Base-by-base conservation (phyloP, 2,329 filamentous ascomycete genomes). In the Macrophomina pseudophaseolina region DNA sequence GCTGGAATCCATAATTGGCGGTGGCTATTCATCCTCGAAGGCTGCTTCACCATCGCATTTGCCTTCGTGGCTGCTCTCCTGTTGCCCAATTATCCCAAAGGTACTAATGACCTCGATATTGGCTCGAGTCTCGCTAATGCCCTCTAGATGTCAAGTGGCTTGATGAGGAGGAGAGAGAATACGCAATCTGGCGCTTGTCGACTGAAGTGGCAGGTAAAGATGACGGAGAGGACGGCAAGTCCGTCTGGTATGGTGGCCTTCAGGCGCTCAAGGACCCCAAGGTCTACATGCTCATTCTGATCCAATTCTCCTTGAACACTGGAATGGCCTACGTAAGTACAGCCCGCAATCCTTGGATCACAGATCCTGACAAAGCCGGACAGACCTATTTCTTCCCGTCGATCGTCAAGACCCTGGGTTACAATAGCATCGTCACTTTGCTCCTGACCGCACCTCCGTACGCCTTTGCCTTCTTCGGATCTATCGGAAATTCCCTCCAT, bases 271-370 rank as follows among this genome's bases (percentile, higher is more conserved):
- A 85, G 74, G 88, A 90, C 68, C 16, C 78, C 69, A 89, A 89
- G 79, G 86, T 88, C 68, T 90, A 88, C 71, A 71, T 89, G 68
- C 85, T 89, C 84, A 88, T 88, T 82, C 65, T 89, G 6, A 86
- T 86, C 46, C 58, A 62, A 23, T 62, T 62, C 58, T 62, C 58
- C 1, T 18, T 62, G 30, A 62, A 62, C n/a, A 1, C 85, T 88
- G 66, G 58, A 14, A 86, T 85, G 3, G 85, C 86, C 3, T 88
- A 88, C 68, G 86, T 88, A 7, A 62, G 44, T 49, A 16, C 23
- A 6, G 5, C n/a, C 16, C n/a, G 35, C n/a, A 8, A 8, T 16
- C 9, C 11, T 7, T 12, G 14, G 18, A 8, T 49, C 23, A 6
- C n/a, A 6, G 11, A 7, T 49, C 4, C 44, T 62, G 81, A 88